Conservation (phyloP, 306 rosid genomes). For the Sicyos edulis region DNA sequence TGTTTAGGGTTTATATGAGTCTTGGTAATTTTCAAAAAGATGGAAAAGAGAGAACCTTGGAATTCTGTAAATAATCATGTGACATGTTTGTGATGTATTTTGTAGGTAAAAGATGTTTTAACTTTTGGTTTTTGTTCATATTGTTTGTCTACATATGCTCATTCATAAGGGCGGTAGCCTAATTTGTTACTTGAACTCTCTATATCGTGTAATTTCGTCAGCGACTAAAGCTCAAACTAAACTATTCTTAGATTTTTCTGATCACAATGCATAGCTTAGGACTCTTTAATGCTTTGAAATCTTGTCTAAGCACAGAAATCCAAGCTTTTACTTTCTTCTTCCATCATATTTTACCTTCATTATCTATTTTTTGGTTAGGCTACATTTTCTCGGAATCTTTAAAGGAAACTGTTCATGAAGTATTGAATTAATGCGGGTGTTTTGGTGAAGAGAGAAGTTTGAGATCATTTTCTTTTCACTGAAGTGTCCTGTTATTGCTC, state of each 20-base stretch:
- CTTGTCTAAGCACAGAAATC: background rate
- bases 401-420: background rate
- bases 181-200: background rate
- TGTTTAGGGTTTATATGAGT: background rate
- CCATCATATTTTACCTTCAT: background rate
- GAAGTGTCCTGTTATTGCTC: slow-evolving; percentile 21
- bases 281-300: background rate
- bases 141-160: background rate
- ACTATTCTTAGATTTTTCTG: background rate
- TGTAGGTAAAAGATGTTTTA: background rate
- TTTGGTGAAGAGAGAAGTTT: slow-evolving; percentile 19
- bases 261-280: background rate
- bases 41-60: background rate
- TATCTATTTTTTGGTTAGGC: background rate
- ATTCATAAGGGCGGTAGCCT: background rate
- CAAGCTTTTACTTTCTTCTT: background rate
- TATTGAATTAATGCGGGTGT: background rate
- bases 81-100: background rate
- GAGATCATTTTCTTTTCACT: slow-evolving; percentile 14
- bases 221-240: background rate
- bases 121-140: background rate
- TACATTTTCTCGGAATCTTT: background rate
- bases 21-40: background rate
- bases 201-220: background rate
- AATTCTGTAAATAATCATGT: background rate